Percentiles rank a stretch among this genome's conserved stretches.
Conservation (phyloP, 352 stramenopile genomes). For the Phytophthora pinifolia region DNA sequence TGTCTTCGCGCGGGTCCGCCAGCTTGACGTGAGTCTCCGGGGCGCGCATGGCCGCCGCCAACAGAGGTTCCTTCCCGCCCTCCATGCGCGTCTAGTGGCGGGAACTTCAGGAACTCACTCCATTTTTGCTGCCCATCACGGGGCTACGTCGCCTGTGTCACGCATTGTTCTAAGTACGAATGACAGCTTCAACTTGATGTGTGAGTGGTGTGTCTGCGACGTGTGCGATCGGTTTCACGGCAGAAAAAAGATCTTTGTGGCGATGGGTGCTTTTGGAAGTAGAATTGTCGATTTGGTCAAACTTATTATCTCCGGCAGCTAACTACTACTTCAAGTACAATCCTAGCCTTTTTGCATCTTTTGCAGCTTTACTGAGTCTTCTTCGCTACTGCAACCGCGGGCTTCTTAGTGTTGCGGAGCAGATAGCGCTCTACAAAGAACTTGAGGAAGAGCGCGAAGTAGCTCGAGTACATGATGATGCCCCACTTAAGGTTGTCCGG, state of each 20-base stretch:
- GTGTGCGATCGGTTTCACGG: background rate
- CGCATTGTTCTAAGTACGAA: slow-evolving; percentile 5
- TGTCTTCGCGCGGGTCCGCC: slow-evolving; percentile 71
- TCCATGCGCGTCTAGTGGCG: no score
- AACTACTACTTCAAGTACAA: slow-evolving; percentile 34
- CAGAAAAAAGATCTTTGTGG: slow-evolving; percentile 9
- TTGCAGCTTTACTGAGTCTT: slow-evolving; percentile 36
- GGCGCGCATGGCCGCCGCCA: slow-evolving; percentile 14
- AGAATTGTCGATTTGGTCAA: no score
- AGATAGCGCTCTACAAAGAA: slow-evolving; percentile 92
- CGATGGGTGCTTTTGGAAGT: no score
- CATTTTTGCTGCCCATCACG: no score
- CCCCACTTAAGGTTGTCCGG: slow-evolving; percentile 87
- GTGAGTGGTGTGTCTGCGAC: background rate
- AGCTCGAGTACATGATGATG: slow-evolving; percentile 94
- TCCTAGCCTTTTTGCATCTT: slow-evolving; percentile 18
- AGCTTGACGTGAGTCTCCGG: slow-evolving; percentile 56
- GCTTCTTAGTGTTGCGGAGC: slow-evolving; percentile 47
- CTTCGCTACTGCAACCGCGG: slow-evolving; percentile 26
- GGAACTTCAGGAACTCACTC: background rate
- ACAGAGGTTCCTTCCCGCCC: slow-evolving; percentile 19
- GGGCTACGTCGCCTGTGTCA: slow-evolving; percentile 6
- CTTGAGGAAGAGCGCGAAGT: slow-evolving; percentile 93
- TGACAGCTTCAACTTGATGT: slow-evolving; percentile 6
- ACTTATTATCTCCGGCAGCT: slow-evolving; percentile 18